These are phyloP conservation scores for Phytomonas sp. DNA, from an alignment of 208 protist genomes.

Conservation along the genomic window DNA sequence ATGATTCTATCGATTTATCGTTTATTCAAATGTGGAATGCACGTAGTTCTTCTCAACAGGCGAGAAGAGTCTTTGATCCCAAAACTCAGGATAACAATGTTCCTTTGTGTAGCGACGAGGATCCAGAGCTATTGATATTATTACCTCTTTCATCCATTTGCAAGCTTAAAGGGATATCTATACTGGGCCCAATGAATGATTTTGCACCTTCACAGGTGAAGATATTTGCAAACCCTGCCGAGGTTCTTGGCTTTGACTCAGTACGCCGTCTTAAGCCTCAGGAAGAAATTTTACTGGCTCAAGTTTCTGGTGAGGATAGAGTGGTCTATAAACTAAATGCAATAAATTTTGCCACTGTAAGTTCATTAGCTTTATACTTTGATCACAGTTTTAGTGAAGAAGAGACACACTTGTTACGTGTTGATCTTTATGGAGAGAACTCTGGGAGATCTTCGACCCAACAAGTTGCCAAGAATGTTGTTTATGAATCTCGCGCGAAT, in stretches of 20 bases:
- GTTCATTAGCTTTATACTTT: slow-evolving; percentile 55
- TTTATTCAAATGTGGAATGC: slow-evolving; percentile 71
- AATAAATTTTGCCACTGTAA: slow-evolving; percentile 48
- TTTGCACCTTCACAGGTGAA: slow-evolving; percentile 61
- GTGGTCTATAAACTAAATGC: slow-evolving; percentile 76
- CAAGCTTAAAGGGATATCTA: slow-evolving; percentile 51
- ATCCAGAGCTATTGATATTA: slow-evolving; percentile 68
- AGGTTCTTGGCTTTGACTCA: slow-evolving; percentile 69
- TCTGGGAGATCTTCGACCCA: slow-evolving; percentile 49
- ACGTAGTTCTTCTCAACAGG: slow-evolving; percentile 28
- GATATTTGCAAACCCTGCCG: slow-evolving; percentile 59
- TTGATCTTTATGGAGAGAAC: slow-evolving; percentile 77
- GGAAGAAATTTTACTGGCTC: slow-evolving; percentile 64
- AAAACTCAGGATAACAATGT: slow-evolving; percentile 35
- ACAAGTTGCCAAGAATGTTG: slow-evolving; percentile 74
- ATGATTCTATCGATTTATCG: slow-evolving; percentile 48
- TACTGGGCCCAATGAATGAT: slow-evolving; percentile 44
- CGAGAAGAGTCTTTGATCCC: slow-evolving; percentile 45
- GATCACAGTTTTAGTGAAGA: slow-evolving; percentile 65
- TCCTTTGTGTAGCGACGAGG: slow-evolving; percentile 71
- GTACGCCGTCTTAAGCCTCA: slow-evolving; percentile 58
- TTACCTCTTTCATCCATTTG: slow-evolving; percentile 58
- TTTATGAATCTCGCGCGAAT: slow-evolving; percentile 74
- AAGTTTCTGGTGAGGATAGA: slow-evolving; percentile 41
- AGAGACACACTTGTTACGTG: slow-evolving; percentile 70